These are phyloP conservation scores for Phytophthora pisi DNA, from an alignment of 352 stramenopile species.

Conservation along the genomic window DNA sequence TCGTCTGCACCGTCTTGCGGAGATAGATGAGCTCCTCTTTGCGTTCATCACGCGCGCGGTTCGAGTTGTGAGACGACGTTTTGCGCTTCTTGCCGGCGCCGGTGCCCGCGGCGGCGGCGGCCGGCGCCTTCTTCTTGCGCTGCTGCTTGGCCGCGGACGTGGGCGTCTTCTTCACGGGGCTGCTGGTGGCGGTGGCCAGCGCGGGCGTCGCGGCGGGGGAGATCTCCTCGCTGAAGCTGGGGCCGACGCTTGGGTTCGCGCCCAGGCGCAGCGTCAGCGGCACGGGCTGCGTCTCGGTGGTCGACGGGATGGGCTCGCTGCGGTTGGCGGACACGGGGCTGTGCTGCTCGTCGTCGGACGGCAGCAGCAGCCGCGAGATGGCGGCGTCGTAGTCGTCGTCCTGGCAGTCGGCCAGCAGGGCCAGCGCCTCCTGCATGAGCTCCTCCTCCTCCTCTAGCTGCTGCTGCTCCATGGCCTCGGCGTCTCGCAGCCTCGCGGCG, in stretches of 20 bases:
- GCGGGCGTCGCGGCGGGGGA: conserved; percentile 19
- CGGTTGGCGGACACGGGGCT: conserved; percentile 30
- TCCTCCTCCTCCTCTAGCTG: conserved; percentile 40
- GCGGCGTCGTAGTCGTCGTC: conserved; percentile 35
- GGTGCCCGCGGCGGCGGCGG: conserved; percentile 1
- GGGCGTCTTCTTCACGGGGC: conserved; percentile 27
- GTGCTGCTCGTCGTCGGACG: conserved; percentile 33
- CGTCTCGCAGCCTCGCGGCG: conserved; percentile 22
- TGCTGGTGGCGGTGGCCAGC: conserved; percentile 22
- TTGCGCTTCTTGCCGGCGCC: conserved; percentile 49
- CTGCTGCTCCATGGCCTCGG: conserved; percentile 37
- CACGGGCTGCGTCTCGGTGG: conserved; percentile 11
- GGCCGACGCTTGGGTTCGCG: background rate
- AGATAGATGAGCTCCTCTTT: conserved; percentile 78
- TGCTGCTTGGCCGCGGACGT: conserved; percentile 22
- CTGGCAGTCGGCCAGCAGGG: conserved; percentile 45
- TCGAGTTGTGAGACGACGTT: conserved; percentile 57
- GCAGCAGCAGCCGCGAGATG: conserved; percentile 45
- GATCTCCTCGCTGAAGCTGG: conserved; percentile 11
- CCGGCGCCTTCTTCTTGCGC: conserved; percentile 33
- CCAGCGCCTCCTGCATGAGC: conserved; percentile 51
- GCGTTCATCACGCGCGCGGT: conserved; percentile 58
- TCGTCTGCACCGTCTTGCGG: conserved; percentile 58
- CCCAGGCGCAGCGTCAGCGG: background rate
- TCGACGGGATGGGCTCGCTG: conserved; percentile 13